Evolutionary conservation across 495 filamentous ascomycete genomes (phyloP).

Genomic region (Hypoxylon cercidicola): DNA sequence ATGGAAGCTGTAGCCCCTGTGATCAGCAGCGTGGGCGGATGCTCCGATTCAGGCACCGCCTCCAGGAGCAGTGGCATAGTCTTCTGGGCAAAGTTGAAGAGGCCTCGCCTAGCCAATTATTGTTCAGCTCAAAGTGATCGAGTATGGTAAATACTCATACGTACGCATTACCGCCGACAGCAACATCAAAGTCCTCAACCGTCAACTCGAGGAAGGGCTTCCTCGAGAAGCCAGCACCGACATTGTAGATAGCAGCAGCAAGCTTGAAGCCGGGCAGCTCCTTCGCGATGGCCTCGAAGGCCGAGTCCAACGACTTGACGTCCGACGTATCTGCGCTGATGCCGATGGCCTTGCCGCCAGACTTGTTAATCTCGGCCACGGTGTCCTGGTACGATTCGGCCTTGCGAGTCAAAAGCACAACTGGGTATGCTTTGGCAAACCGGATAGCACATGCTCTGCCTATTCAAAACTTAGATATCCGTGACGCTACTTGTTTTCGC

Average conservation of each 20-base stretch:
- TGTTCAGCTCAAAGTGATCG: background rate
- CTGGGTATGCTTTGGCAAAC: conserved; percentile 78
- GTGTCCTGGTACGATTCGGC: conserved; percentile 71
- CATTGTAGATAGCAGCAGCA: conserved; percentile 87
- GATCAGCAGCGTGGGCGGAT: conserved; percentile 86
- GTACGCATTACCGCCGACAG: conserved; percentile 70
- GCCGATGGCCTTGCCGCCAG: conserved; percentile 78
- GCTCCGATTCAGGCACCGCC: conserved; percentile 55
- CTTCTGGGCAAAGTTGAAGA: conserved; percentile 80
- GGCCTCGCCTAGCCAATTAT: conserved; percentile 65
- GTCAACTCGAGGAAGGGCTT: conserved; percentile 86
- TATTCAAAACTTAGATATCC: conserved; percentile 1
- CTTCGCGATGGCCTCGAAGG: conserved; percentile 74
- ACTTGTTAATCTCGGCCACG: conserved; percentile 76
- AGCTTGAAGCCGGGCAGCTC: conserved; percentile 63
- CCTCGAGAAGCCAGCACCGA: conserved; percentile 71
- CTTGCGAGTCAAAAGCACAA: conserved; percentile 78
- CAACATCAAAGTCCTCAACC: conserved; percentile 68
- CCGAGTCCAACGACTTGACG: conserved; percentile 66
- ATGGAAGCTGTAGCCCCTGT: conserved; percentile 89
- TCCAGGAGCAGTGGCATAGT: conserved; percentile 76
- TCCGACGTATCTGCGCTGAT: conserved; percentile 78
- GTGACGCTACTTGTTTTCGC: background rate
- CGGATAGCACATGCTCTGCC: conserved; percentile 67
- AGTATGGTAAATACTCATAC: conserved; percentile 38